A percentile compares a stretch with the other conserved stretches of the same genome.
Conservation (phyloP, 352 stramenopile genomes). For the Phytophthora meadii region DNA sequence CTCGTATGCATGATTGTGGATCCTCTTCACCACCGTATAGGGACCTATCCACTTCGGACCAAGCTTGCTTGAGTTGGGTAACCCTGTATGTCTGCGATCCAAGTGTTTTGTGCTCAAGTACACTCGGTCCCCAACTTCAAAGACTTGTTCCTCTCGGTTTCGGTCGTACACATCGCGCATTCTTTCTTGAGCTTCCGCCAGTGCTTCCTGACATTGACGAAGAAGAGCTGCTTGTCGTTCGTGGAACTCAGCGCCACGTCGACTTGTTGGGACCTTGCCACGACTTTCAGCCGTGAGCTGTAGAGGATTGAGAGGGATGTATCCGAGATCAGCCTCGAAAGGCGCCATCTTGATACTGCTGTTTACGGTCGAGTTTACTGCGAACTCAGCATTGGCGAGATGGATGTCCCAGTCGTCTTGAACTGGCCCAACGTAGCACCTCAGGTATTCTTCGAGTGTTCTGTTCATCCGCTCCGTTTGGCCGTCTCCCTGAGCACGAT, state of each 20-base stretch:
- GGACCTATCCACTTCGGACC: constrained; percentile 23
- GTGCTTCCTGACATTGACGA: background rate
- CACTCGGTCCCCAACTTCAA: constrained; percentile 16
- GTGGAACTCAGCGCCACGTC: constrained; percentile 1
- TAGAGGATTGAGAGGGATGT: background rate
- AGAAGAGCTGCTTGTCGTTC: constrained; percentile 21
- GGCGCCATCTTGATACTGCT: too few relatives aligned
- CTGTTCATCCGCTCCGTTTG: too few relatives aligned
- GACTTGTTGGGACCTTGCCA: background rate
- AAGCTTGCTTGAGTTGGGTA: constrained; percentile 27
- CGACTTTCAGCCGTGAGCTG: background rate
- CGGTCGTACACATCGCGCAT: constrained; percentile 27
- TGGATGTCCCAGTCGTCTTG: too few relatives aligned
- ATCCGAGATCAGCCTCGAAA: background rate
- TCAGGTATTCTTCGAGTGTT: too few relatives aligned
- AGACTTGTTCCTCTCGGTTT: constrained; percentile 6
- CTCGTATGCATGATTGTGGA: constrained; percentile 30
- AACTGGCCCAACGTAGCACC: too few relatives aligned
- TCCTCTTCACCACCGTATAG: constrained; percentile 13
- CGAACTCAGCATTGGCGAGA: too few relatives aligned
- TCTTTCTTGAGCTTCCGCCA: constrained; percentile 8
- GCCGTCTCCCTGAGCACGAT: too few relatives aligned
- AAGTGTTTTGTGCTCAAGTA: constrained; percentile 28
- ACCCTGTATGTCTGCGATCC: constrained; percentile 11
- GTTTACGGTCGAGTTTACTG: too few relatives aligned